These are phyloP conservation scores for Lumnitzera racemosa DNA, from an alignment of 345 rosid species.

Conservation along the genomic window DNA sequence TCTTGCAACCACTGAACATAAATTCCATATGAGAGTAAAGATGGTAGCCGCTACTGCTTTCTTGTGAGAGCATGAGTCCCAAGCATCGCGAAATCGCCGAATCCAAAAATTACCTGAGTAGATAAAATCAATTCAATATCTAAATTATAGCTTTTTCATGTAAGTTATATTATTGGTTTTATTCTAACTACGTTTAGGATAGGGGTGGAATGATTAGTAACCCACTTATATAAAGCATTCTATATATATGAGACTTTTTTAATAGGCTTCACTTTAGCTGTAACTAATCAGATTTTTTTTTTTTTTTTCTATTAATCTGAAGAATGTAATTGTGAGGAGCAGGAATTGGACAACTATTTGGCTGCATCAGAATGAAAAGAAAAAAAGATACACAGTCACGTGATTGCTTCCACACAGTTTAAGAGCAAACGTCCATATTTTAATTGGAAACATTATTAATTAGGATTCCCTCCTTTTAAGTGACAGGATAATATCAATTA, in stretches of 20 bases:
- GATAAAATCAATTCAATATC: background rate
- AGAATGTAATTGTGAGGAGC: background rate
- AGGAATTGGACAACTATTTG: background rate
- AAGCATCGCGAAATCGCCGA: conserved; percentile 64
- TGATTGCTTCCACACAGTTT: background rate
- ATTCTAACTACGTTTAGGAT: too few species aligned
- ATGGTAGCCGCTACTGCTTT: conserved; percentile 60
- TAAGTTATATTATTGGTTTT: too few species aligned
- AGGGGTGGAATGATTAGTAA: too few species aligned
- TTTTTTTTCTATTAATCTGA: accelerated
- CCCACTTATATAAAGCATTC: too few species aligned
- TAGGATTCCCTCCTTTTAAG: background rate
- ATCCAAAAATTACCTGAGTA: conserved; percentile 61
- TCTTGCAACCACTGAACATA: conserved; percentile 64
- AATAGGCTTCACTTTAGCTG: background rate
- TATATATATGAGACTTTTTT: too few species aligned
- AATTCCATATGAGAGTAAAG: conserved; percentile 78
- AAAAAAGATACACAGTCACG: background rate
- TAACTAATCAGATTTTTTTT: background rate
- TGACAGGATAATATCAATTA: too few species aligned
- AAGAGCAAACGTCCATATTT: background rate
- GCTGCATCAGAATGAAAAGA: background rate
- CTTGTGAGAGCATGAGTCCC: conserved; percentile 85
- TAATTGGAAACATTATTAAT: background rate
- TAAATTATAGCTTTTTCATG: too few species aligned